These are phyloP conservation scores for Peribolospora baueri DNA, from an alignment of 768 basidiomycete genomes.

Conservation along the genomic window DNA sequence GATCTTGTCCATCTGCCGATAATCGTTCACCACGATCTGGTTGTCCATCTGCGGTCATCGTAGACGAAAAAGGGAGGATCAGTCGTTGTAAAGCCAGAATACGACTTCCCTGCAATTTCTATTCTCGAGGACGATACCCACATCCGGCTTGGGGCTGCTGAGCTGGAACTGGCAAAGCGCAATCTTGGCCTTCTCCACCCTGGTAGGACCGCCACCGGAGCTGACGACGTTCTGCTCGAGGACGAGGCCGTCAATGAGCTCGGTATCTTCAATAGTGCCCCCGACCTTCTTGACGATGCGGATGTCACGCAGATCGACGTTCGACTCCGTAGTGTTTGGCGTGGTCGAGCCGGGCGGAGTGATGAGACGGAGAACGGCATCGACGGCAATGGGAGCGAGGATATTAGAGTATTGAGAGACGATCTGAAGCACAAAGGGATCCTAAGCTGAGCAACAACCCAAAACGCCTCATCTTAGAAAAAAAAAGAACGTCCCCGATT, in stretches of 20 bases:
- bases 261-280: constrained; percentile 96
- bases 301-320: constrained; percentile 88
- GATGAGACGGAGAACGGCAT: constrained; percentile 73
- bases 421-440: constrained; percentile 31
- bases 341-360: constrained; percentile 38
- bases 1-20: constrained; percentile 99
- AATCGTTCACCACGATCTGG: constrained; percentile 96
- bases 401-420: constrained; percentile 98
- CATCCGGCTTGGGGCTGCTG: constrained; percentile 90
- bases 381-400: constrained; percentile 94
- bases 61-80: background rate
- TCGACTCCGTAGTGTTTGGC: constrained; percentile 21
- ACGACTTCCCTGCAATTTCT: background rate
- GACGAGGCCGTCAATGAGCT: constrained; percentile 77
- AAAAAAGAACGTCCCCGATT: background rate
- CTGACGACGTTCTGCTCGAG: constrained; percentile 82
- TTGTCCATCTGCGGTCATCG: constrained; percentile 66
- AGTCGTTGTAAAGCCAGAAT: background rate
- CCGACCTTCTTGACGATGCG: constrained; percentile 95
- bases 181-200: constrained; percentile 96
- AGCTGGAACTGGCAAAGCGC: constrained; percentile 96
- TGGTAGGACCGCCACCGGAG: constrained; percentile 71
- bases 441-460: background rate
- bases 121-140: constrained; percentile 21
- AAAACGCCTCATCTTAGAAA: background rate